Evolutionary conservation across 306 rosid genomes (phyloP), one percentile per base, ranked within the genome.

Genomic region (Acacia confusa): DNA sequence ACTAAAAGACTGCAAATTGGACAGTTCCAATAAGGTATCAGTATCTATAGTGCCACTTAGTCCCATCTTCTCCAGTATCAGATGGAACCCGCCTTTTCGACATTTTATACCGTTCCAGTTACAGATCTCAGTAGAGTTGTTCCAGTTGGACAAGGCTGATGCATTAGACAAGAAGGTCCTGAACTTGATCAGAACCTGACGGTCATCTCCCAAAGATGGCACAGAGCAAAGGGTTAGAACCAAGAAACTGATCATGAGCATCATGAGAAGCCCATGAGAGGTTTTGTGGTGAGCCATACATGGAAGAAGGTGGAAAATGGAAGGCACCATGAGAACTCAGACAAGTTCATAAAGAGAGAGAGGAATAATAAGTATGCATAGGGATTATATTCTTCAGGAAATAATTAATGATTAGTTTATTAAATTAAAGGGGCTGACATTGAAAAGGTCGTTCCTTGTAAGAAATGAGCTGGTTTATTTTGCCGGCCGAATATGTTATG

Each of bases 101-200:
- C 99, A 95, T 58, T 65, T 11, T 58, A 95, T 1, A 38, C 98
- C 98, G n/a, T 9, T 9, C 99, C 98, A 95, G 16, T 27, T 48
- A 83, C 97, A 93, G 4, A 90, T 6, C 20, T 3, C 3, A 9
- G 24, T 58, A 16, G 90, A 70, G 12, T 30, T 6, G 4, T 80
- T 34, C 98, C 99, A 93, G 52, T 84, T 80, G 43, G 64, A 36
- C 16, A 93, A 81, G 16, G 89, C 92, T 3, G 69, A 10, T 14
- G 71, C 50, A 63, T 88, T 83, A 34, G 90, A 69, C 75, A 95
- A 71, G 36, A 32, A 86, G 47, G 55, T 55, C 78, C 52, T 92
- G 90, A 95, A 92, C n/a, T 77, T 67, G 75, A 87, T 2, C n/a
- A 95, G 91, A 28, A 74, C n/a, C 19, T 79, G 79, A 17, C 74